Conservation (phyloP, 331 rosid species). For the Phaseolus coccineus region DNA sequence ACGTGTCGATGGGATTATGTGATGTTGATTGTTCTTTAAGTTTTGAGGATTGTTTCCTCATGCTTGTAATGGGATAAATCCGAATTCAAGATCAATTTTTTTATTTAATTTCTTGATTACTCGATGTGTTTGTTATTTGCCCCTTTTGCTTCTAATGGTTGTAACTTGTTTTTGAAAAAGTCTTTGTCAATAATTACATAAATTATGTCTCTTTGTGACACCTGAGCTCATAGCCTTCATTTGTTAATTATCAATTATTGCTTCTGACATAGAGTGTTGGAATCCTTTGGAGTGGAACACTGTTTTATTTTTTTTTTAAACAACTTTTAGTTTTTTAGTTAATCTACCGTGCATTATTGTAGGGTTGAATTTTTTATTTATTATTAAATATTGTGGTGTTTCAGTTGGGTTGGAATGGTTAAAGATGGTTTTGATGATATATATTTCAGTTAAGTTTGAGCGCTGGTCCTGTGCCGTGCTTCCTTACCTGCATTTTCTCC, state of each 20-base stretch:
- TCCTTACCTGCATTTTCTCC: conserved; percentile 46
- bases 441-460: conserved; percentile 59
- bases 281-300: conserved; percentile 15
- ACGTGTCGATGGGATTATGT: conserved; percentile 15
- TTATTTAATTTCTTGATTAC: conserved; percentile 8
- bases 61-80: not conserved
- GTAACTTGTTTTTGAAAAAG: conserved; percentile 27
- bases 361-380: conserved; percentile 43
- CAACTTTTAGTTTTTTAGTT: conserved; percentile 6
- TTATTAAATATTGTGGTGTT: conserved; percentile 39
- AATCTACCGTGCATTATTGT: conserved; percentile 15
- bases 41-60: not conserved
- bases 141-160: not conserved
- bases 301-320: conserved; percentile 6
- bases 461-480: conserved; percentile 45
- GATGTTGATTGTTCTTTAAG: conserved; percentile 27
- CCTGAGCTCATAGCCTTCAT: conserved; percentile 19
- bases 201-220: conserved; percentile 17
- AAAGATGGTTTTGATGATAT: conserved; percentile 56
- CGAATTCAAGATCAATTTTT: conserved; percentile 11
- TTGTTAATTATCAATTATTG: conserved; percentile 30
- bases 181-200: conserved; percentile 26
- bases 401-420: conserved; percentile 53
- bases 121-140: conserved; percentile 20
- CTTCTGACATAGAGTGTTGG: conserved; percentile 28